Base-by-base conservation (phyloP, 495 filamentous ascomycete genomes). In the Penicillium paxilli region DNA sequence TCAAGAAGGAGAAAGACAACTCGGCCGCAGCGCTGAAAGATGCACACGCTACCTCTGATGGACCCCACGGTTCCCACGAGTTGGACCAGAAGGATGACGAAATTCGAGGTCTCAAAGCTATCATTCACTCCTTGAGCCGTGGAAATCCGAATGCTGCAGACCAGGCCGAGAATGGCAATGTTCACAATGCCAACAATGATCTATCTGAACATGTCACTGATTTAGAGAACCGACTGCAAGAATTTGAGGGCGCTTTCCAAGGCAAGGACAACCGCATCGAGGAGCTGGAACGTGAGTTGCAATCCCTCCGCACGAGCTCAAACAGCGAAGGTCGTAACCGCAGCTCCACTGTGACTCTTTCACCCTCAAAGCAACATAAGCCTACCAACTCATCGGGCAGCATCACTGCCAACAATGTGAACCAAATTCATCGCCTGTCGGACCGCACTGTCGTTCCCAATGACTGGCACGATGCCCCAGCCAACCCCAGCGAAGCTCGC, bases 71-170 rank as follows among this genome's bases (percentile, higher is more conserved):
- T 26, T 65, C 70, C 2, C 86, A 88, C 60, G 92, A 96, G 57
- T 70, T 97, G 19, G 93, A 96, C 57, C 90, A 96, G 64, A 90
- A 92, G 62, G 95, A 98, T 58, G 95, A 98, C 57, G 94, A 98
- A 72, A 98, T 98, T 59, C 83, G 92, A 24, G 95, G 94, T 35
- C 76, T 98, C 47, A 98, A 98, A 71, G 94, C 94, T 30, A 98
- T 98, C 62, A 97, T 98, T 44, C 94, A 98, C 69, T 96, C 91
- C 9, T 74, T 98, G 26, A 96, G 90, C 64, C 76, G 88, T 41
- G 90, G 79, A 78, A 50, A 83, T 81, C 46, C 83, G 77, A 47
- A 71, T 57, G 55, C 68, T 9, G 60, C 63, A 28, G 58, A 57
- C 21, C 23, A 68, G 22, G 60, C 54, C 24, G 69, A 65, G 26